Conservation (phyloP, 164 flowering plant species). For the Santalum album region DNA sequence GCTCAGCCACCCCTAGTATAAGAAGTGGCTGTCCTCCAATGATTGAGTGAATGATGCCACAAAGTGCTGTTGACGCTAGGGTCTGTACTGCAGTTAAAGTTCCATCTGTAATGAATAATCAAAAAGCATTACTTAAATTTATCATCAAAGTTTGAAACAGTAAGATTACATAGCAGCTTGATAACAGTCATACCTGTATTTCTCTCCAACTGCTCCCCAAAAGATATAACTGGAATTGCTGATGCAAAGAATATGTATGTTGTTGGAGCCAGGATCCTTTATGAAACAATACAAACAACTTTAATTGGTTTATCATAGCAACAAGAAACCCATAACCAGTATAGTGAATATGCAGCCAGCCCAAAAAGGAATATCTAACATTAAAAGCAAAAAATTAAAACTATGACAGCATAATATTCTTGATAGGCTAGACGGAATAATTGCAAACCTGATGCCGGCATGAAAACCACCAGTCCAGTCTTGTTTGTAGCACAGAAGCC, state of each 20-base stretch:
- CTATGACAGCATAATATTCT: neutral
- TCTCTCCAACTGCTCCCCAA: constrained; percentile 91
- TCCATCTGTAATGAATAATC: constrained; percentile 56
- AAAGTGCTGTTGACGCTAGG: constrained; percentile 85
- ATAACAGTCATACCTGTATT: constrained; percentile 43
- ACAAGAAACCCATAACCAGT: neutral
- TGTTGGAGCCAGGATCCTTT: constrained; percentile 93
- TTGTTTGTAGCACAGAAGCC: constrained; percentile 82
- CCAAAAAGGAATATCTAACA: neutral
- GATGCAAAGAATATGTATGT: constrained; percentile 98
- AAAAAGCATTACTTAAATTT: neutral
- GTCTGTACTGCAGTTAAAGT: constrained; percentile 88
- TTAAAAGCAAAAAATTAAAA: neutral
- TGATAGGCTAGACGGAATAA: neutral
- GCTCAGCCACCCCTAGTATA: constrained; percentile 98
- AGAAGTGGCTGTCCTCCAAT: constrained; percentile 97
- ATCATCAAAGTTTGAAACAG: constrained; percentile 4
- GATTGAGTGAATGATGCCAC: constrained; percentile 91
- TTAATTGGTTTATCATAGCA: neutral
- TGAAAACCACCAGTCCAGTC: constrained; percentile 87
- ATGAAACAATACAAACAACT: neutral
- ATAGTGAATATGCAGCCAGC: neutral
- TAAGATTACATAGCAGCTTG: constrained; percentile 2
- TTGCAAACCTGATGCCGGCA: constrained; percentile 74
- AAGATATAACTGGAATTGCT: constrained; percentile 96